Percentiles rank a stretch among this genome's conserved stretches.
Evolutionary conservation across 2,329 filamentous ascomycete species (phyloP).

Genomic region (Bipolaris bicolor): DNA sequence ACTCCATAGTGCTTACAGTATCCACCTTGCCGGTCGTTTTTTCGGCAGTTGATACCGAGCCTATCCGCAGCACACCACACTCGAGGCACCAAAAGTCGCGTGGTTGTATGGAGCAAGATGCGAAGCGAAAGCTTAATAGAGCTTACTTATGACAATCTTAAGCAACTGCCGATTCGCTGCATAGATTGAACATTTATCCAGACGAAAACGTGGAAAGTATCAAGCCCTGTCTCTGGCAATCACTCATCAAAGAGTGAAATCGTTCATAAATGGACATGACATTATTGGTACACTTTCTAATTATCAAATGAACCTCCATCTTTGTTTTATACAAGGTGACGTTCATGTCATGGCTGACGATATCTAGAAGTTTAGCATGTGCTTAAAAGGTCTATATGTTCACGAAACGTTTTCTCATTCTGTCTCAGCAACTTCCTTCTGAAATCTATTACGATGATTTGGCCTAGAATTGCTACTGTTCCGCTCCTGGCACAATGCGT

Average conservation of each 20-base stretch:
- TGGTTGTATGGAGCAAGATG: not conserved
- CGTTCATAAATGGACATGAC: not conserved
- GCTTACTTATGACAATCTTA: slow-evolving; percentile 26
- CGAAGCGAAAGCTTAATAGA: not conserved
- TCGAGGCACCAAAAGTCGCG: not conserved
- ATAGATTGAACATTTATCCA: slow-evolving; percentile 28
- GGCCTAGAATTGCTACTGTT: slow-evolving; percentile 28
- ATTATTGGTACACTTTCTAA: not conserved
- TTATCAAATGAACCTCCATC: not conserved
- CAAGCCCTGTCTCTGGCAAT: not conserved
- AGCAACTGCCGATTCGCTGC: slow-evolving; percentile 24
- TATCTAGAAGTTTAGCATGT: not conserved
- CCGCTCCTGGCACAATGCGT: slow-evolving; percentile 33
- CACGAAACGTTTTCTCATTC: not conserved
- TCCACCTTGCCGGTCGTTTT: too few species aligned
- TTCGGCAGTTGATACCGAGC: too few species aligned
- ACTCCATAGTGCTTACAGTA: too few species aligned
- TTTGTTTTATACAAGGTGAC: not conserved
- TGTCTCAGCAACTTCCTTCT: not conserved
- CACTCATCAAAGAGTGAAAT: not conserved
- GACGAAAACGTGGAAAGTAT: not conserved
- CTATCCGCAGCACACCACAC: too few species aligned
- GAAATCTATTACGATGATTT: slow-evolving; percentile 25
- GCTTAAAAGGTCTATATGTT: not conserved
- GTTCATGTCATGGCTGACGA: too few species aligned